Percentiles rank a stretch among this genome's conserved stretches.
Evolutionary conservation across 2,329 filamentous ascomycete species (phyloP).

Genomic region (Aspergillus clavatus): DNA sequence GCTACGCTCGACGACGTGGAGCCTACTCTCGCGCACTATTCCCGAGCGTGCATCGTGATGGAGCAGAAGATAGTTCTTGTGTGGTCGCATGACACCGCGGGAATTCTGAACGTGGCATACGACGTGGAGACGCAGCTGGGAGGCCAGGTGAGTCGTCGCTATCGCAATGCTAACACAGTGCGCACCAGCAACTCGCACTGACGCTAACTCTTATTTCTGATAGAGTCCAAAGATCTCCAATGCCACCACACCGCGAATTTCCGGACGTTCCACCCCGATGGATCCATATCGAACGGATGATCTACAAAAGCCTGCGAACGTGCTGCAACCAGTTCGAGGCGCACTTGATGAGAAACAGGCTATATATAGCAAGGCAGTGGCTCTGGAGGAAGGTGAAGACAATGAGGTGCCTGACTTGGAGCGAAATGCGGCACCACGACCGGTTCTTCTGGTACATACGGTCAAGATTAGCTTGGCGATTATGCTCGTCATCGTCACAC

Average conservation of each 20-base stretch:
- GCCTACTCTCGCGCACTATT: too few relatives aligned
- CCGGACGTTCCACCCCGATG: slow-evolving; percentile 9
- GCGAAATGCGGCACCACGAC: slow-evolving; percentile 7
- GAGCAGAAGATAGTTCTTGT: too few relatives aligned
- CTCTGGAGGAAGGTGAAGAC: slow-evolving; percentile 10
- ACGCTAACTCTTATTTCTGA: neutral
- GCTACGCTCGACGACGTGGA: too few relatives aligned
- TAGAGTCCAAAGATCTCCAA: slow-evolving; percentile 7
- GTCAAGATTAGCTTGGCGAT: slow-evolving; percentile 13
- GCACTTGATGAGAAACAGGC: slow-evolving; percentile 15
- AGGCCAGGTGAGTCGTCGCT: slow-evolving; percentile 1
- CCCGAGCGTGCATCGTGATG: too few relatives aligned
- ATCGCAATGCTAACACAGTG: neutral
- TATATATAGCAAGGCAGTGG: slow-evolving; percentile 13
- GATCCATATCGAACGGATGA: neutral
- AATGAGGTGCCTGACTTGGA: slow-evolving; percentile 9
- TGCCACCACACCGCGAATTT: slow-evolving; percentile 7
- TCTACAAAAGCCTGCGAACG: neutral
- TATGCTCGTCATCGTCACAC: slow-evolving; percentile 14
- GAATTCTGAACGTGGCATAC: slow-evolving; percentile 10
- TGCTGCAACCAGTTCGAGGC: slow-evolving; percentile 4
- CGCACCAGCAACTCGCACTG: too few relatives aligned
- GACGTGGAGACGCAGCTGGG: slow-evolving; percentile 14
- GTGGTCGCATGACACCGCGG: slow-evolving; percentile 11
- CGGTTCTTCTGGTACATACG: slow-evolving; percentile 6